phyloP scores from a whole-genome alignment of 768 basidiomycete genomes.

The Lactarius hatsudake region DNA sequence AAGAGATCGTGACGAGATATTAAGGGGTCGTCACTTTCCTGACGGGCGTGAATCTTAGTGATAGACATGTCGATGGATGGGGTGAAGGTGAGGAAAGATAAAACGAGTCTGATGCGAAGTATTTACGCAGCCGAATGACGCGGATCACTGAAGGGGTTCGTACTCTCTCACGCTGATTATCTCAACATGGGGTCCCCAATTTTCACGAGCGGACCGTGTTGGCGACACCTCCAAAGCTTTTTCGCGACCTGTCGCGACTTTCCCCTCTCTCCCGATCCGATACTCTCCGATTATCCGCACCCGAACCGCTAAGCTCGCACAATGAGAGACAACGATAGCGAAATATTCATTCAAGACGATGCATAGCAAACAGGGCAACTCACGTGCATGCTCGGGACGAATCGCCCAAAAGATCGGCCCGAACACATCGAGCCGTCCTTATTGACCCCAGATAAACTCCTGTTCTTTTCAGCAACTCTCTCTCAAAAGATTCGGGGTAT shows the following conservation, averaged over 20 bases:
- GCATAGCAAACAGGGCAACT: background rate
- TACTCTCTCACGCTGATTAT: constrained; percentile 43
- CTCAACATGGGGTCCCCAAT: constrained; percentile 27
- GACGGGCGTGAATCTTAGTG: constrained; percentile 88
- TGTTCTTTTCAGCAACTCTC: background rate
- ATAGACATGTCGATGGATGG: constrained; percentile 71
- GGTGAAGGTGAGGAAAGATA: constrained; percentile 13
- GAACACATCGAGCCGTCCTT: background rate
- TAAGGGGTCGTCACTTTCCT: constrained; percentile 48
- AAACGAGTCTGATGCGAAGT: constrained; percentile 18
- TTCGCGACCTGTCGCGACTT: background rate
- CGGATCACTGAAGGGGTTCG: constrained; percentile 22
- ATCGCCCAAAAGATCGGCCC: background rate
- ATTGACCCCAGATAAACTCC: background rate
- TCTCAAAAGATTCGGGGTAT: no score
- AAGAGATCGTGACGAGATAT: background rate
- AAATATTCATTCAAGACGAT: background rate
- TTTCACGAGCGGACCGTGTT: background rate
- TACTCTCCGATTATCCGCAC: background rate
- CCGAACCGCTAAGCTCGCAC: background rate
- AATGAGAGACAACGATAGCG: background rate
- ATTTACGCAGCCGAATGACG: constrained; percentile 26
- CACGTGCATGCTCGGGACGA: background rate
- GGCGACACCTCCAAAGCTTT: background rate
- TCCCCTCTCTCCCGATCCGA: background rate